Base-by-base conservation (phyloP, 1,284 basidiomycete species). In the Porogramme epimiltina region DNA sequence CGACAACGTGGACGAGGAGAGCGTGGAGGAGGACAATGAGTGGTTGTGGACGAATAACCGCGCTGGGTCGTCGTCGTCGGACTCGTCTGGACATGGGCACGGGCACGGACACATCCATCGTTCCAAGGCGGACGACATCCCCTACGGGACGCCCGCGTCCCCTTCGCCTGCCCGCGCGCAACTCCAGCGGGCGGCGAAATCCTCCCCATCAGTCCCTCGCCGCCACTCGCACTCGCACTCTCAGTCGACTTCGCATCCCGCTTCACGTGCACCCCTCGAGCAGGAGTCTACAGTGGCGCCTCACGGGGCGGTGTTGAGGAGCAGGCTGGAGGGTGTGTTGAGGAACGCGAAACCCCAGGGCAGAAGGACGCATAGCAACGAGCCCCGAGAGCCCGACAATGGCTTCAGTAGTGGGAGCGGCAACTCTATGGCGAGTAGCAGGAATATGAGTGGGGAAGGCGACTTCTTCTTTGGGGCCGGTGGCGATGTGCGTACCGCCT, bases 251-350 rank as follows among this genome's bases (percentile, higher is more conserved):
- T 58, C 58, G n/a, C 57, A 59, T 44, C 54, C 51, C 23, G 50
- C 53, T 2, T 48, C 56, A 16, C 57, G 60, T 15, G 45, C 52
- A 16, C 57, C 57, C 11, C 22, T 51, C 4, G 66, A 54, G 8
- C 34, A 51, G 2, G 20, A 11, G 15, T 42, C 39, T n/a, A 22
- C 53, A 18, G 31, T 67, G 52, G 77, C 81, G 11, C 79, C 82
- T 0, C 81, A 84, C 44, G 80, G 79, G 59, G 77, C 77, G 37
- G 82, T 79, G 6, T 69, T 85, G 23, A 72, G 77, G n/a, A 76
- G 71, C 40, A 71, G 77, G 23, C 67, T 84, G n/a, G 82, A 85
- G 64, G 68, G 74, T 10, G 79, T 83, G 33, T 63, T 84, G 26
- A 68, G 68, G 52, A 63, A 58, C 49, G 62, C 68, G 62, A 61